Evolutionary conservation across 352 stramenopile genomes (phyloP).

Genomic region (Globisporangium irregulare): DNA sequence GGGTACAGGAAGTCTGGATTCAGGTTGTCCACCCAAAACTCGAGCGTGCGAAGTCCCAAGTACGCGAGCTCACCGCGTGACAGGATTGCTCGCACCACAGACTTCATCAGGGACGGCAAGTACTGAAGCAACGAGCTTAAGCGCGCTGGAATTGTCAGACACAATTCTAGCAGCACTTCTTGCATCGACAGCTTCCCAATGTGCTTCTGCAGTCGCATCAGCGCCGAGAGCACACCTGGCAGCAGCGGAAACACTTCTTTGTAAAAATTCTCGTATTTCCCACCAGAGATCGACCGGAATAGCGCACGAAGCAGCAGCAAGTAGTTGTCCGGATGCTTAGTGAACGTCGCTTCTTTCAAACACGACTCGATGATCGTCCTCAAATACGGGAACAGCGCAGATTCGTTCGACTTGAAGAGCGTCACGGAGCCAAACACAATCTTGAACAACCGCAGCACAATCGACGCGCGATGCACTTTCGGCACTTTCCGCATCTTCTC

Average conservation of each 20-base stretch:
- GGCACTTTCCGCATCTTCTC: conserved; percentile 74
- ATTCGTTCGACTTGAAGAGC: conserved; percentile 96
- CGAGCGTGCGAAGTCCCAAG: conserved; percentile 93
- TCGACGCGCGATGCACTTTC: conserved; percentile 75
- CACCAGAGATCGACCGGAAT: conserved; percentile 95
- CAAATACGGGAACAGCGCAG: conserved; percentile 91
- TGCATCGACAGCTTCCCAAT: conserved; percentile 86
- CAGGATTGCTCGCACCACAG: conserved; percentile 93
- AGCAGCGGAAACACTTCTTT: conserved; percentile 95
- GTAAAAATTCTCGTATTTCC: conserved; percentile 98
- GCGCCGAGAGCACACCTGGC: conserved; percentile 89
- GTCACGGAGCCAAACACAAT: conserved; percentile 96
- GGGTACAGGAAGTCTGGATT: conserved; percentile 96
- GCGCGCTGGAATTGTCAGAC: conserved; percentile 94
- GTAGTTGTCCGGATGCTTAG: conserved; percentile 93
- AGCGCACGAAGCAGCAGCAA: conserved; percentile 92
- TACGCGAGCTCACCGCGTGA: conserved; percentile 95
- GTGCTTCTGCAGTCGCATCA: conserved; percentile 92
- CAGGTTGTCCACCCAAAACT: conserved; percentile 99
- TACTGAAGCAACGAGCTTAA: conserved; percentile 97
- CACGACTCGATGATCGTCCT: conserved; percentile 93
- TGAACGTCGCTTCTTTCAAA: conserved; percentile 89
- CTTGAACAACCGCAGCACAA: conserved; percentile 93
- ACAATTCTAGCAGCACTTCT: conserved; percentile 94
- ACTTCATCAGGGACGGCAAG: conserved; percentile 94